Conservation (phyloP, 2,329 filamentous ascomycete genomes). For the Didymella keratinophila region DNA sequence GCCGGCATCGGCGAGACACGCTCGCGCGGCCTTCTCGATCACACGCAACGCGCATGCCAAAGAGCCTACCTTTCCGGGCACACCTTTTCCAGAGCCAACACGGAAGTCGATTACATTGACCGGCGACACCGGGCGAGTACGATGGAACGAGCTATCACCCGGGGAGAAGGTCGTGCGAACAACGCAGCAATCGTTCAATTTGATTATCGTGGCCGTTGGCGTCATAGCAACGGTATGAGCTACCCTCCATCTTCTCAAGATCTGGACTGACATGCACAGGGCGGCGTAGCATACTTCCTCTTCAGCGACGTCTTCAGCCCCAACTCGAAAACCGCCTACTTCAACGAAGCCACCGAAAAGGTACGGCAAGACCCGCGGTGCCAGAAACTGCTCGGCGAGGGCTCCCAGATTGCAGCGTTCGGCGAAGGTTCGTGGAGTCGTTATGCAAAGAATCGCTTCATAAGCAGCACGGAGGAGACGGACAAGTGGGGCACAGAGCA, state of each 20-base stretch:
- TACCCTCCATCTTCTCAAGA: neutral
- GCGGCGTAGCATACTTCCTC: slow-evolving; percentile 67
- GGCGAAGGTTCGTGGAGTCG: slow-evolving; percentile 83
- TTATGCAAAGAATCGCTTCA: slow-evolving; percentile 72
- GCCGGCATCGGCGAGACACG: slow-evolving; percentile 15
- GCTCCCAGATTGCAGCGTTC: slow-evolving; percentile 77
- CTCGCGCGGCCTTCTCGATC: slow-evolving; percentile 40
- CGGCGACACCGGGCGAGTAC: slow-evolving; percentile 83
- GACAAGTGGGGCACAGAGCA: slow-evolving; percentile 82
- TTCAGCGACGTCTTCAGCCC: slow-evolving; percentile 54
- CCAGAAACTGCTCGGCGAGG: slow-evolving; percentile 75
- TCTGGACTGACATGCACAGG: slow-evolving; percentile 55
- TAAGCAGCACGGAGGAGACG: slow-evolving; percentile 70
- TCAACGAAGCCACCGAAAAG: slow-evolving; percentile 83
- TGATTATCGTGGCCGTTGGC: slow-evolving; percentile 78
- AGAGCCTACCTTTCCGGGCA: slow-evolving; percentile 35
- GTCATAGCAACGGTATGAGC: slow-evolving; percentile 74
- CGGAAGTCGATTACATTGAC: slow-evolving; percentile 80
- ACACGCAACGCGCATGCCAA: slow-evolving; percentile 36
- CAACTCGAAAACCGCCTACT: slow-evolving; percentile 85
- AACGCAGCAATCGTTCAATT: slow-evolving; percentile 90
- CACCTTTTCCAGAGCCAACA: slow-evolving; percentile 54
- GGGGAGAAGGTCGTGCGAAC: slow-evolving; percentile 83
- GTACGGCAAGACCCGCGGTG: slow-evolving; percentile 78
- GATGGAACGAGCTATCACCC: slow-evolving; percentile 78